Conservation (phyloP, 1,284 basidiomycete genomes). For the Apiotrichum mycotoxinovorans region DNA sequence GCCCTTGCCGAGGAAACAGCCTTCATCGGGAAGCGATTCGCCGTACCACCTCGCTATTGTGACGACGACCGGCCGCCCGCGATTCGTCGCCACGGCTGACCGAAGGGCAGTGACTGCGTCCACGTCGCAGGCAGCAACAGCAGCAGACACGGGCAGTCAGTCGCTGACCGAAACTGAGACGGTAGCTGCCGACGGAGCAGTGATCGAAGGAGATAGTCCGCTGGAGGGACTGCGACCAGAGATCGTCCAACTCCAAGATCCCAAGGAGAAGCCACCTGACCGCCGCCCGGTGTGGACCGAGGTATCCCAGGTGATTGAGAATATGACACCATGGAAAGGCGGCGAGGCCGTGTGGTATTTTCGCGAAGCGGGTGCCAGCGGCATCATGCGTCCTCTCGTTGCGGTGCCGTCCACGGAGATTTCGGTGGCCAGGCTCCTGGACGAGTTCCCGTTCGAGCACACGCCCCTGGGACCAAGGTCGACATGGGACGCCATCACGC, state of each 20-base stretch:
- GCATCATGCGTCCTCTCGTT: neutral
- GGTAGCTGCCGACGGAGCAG: too few species aligned
- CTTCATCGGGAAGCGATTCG: neutral
- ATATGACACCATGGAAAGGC: neutral
- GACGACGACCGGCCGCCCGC: neutral
- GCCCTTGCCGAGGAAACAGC: neutral
- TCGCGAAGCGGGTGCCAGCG: neutral
- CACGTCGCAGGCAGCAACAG: too few species aligned
- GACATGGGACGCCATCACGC: neutral
- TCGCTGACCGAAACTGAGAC: too few species aligned
- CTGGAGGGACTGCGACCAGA: too few species aligned
- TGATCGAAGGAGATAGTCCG: too few species aligned
- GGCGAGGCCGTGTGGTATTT: neutral
- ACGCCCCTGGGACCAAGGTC: neutral
- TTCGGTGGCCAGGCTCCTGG: neutral
- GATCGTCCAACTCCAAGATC: too few species aligned
- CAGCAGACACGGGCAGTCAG: too few species aligned
- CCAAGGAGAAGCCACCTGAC: neutral
- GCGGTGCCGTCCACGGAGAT: neutral
- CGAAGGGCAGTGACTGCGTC: too few species aligned
- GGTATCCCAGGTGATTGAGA: neutral
- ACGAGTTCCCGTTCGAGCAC: neutral
- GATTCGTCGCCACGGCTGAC: too few species aligned
- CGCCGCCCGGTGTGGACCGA: neutral
- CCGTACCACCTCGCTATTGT: neutral